These are phyloP conservation scores for Porodaedalea pini DNA, from an alignment of 1,284 basidiomycete species.

Conservation along the genomic window DNA sequence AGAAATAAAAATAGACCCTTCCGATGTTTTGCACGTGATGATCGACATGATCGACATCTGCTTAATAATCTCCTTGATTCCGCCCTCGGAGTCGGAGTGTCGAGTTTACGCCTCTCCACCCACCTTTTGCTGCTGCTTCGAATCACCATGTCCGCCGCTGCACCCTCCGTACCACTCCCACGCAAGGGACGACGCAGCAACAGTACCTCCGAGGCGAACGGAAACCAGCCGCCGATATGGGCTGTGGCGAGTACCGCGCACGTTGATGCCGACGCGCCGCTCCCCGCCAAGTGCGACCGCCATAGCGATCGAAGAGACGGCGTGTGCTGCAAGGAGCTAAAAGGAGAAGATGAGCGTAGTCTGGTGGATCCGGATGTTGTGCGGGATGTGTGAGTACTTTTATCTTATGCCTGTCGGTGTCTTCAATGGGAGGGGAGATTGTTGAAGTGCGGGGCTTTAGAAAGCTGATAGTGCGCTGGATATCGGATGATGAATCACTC, in stretches of 20 bases:
- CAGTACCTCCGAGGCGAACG: constrained; percentile 16
- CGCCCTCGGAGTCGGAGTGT: no score
- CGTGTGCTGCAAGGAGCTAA: constrained; percentile 81
- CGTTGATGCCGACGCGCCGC: constrained; percentile 37
- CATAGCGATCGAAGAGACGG: constrained; percentile 50
- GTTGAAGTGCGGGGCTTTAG: no score
- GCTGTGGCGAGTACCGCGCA: constrained; percentile 43
- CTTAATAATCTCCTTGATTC: no score
- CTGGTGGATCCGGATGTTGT: constrained; percentile 83
- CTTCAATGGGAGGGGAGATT: neutral
- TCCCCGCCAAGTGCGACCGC: constrained; percentile 58
- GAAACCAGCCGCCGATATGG: constrained; percentile 57
- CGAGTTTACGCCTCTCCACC: neutral
- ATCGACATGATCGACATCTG: no score
- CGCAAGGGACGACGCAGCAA: constrained; percentile 25
- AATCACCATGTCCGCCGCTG: constrained; percentile 22
- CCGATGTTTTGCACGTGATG: no score
- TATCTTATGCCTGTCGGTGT: constrained; percentile 3
- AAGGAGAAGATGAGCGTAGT: constrained; percentile 69
- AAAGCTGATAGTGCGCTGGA: neutral
- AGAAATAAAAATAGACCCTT: no score
- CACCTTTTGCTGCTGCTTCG: neutral
- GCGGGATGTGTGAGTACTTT: constrained; percentile 68
- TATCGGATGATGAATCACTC: no score
- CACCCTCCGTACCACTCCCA: constrained; percentile 34